Percentiles rank a stretch among this genome's conserved stretches.
phyloP scores from a whole-genome alignment of 179 eudicot species.

The Beta corolliflora region DNA sequence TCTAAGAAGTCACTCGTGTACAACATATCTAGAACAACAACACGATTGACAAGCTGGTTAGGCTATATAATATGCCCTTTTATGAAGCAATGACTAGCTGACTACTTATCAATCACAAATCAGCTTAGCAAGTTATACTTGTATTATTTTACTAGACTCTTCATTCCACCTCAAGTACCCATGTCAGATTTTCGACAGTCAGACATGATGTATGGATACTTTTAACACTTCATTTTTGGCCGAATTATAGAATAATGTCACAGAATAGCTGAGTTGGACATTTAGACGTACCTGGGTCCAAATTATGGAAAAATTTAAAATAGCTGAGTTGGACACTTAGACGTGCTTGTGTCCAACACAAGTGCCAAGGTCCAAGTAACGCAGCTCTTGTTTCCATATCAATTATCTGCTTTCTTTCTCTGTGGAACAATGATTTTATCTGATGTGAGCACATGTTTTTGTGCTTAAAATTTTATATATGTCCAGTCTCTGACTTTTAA shows the following conservation, averaged over 20 bases:
- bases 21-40: neutral
- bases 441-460: neutral
- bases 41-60: neutral
- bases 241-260: no score
- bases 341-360: no score
- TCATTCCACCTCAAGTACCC: no score
- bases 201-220: no score
- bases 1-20: neutral
- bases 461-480: neutral
- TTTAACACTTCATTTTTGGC: no score
- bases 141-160: no score
- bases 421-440: neutral
- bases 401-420: neutral
- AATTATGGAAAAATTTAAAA: no score
- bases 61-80: neutral
- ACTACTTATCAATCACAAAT: neutral
- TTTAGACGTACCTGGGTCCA: no score
- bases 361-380: no score
- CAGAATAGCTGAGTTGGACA: no score
- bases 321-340: no score
- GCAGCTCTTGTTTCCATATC: neutral
- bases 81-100: neutral
- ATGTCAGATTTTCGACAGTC: no score
- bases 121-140: neutral
- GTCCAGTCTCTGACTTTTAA: neutral